Percentiles rank a stretch among this genome's conserved stretches.
Conservation (phyloP, 306 rosid genomes). For the Mimosa pudica region DNA sequence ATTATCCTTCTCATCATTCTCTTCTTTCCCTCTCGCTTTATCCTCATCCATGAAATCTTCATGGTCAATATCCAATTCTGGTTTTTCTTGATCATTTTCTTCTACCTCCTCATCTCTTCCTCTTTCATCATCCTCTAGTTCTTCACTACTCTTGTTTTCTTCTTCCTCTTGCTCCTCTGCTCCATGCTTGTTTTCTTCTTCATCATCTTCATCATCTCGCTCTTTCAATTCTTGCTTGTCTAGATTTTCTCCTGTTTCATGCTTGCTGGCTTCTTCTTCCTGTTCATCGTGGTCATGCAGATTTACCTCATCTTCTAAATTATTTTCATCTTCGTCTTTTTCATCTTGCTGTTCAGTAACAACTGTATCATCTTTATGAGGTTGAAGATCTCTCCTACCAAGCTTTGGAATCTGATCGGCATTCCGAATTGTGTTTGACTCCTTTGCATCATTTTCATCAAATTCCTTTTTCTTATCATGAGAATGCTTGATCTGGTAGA, state of each 20-base stretch:
- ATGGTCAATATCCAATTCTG: conserved; percentile 52
- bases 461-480: conserved; percentile 83
- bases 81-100: conserved; percentile 69
- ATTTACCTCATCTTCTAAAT: conserved; percentile 55
- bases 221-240: conserved; percentile 45
- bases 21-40: conserved; percentile 62
- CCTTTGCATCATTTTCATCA: conserved; percentile 50
- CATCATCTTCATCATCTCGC: conserved; percentile 46
- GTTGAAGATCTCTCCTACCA: conserved; percentile 82
- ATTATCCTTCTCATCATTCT: conserved; percentile 47
- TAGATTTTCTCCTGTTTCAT: conserved; percentile 41
- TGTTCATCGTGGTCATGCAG: conserved; percentile 50
- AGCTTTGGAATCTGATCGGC: conserved; percentile 50
- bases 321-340: conserved; percentile 70
- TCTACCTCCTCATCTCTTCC: conserved; percentile 76
- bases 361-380: conserved; percentile 42
- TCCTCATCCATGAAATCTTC: conserved; percentile 65
- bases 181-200: conserved; percentile 52
- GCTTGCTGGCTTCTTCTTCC: conserved; percentile 41
- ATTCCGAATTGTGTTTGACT: conserved; percentile 27
- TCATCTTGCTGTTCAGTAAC: conserved; percentile 57
- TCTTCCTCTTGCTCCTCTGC: conserved; percentile 59
- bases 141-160: conserved; percentile 56
- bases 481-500: conserved; percentile 93
- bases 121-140: conserved; percentile 56